Percentiles rank a stretch among this genome's conserved stretches.
These are phyloP conservation scores for Gossypium schwendimanii DNA, from an alignment of 441 rosid genomes.

Conservation along the genomic window DNA sequence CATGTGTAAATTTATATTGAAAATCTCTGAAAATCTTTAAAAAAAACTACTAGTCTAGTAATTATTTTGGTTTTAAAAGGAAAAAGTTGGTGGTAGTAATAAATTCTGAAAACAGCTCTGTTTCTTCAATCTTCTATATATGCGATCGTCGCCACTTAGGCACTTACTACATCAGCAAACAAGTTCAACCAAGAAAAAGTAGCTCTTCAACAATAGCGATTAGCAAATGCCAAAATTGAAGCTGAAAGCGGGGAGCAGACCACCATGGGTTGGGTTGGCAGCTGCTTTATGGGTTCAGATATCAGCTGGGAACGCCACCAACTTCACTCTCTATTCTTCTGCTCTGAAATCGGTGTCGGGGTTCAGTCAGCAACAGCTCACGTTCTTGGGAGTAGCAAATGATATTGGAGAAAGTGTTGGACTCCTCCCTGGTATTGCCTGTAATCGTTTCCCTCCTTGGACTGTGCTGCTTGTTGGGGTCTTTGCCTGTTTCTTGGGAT, in stretches of 20 bases:
- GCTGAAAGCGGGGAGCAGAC: slow-evolving; percentile 74
- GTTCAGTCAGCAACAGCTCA: slow-evolving; percentile 70
- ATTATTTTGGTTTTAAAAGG: no score
- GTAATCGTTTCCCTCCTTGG: slow-evolving; percentile 91
- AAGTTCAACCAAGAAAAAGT: no score
- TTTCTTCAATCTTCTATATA: no score
- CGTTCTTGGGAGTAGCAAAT: slow-evolving; percentile 83
- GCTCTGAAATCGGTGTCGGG: slow-evolving; percentile 76
- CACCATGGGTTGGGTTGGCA: slow-evolving; percentile 94
- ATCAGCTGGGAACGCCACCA: slow-evolving; percentile 61
- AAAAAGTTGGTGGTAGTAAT: no score
- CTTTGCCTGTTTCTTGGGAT: slow-evolving; percentile 68
- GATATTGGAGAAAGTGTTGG: slow-evolving; percentile 92
- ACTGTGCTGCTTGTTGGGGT: slow-evolving; percentile 60
- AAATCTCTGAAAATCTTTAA: no score
- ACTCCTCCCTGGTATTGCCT: slow-evolving; percentile 69
- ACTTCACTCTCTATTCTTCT: slow-evolving; percentile 82
- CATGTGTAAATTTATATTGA: no score
- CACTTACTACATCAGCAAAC: no score
- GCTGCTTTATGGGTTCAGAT: slow-evolving; percentile 89
- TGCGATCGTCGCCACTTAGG: no score
- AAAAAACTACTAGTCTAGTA: no score
- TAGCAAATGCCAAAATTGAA: slow-evolving; percentile 45
- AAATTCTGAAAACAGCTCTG: no score
- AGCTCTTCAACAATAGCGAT: no score